Evolutionary conservation across 164 flowering plant species (phyloP).

Genomic region (Dillenia suffruticosa): DNA sequence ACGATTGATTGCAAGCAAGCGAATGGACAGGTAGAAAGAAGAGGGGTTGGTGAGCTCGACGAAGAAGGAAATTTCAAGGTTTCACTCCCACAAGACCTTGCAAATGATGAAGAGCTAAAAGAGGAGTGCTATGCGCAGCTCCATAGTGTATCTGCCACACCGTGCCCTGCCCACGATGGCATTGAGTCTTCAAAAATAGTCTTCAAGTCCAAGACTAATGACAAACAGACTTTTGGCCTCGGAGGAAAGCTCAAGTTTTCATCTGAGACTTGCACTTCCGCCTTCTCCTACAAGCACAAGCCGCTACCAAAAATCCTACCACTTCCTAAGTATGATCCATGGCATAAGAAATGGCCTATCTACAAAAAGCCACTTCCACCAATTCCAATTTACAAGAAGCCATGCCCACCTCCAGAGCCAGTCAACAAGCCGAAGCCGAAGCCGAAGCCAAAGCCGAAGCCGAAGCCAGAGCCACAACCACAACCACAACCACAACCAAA

Average conservation of each 20-base stretch:
- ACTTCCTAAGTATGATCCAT: slow-evolving; percentile 7
- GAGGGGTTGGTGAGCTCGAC: slow-evolving; percentile 54
- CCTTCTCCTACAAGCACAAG: slow-evolving; percentile 41
- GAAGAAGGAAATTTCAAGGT: slow-evolving; percentile 66
- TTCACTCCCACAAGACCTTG: slow-evolving; percentile 38
- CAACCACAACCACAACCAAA: too few relatives aligned
- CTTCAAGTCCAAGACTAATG: slow-evolving; percentile 30
- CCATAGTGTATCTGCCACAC: slow-evolving; percentile 46
- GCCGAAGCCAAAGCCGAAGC: slow-evolving; percentile 5
- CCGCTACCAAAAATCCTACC: slow-evolving; percentile 24
- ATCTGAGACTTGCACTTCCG: slow-evolving; percentile 52
- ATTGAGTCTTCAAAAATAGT: slow-evolving; percentile 47
- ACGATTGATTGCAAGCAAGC: slow-evolving; percentile 58
- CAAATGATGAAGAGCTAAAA: slow-evolving; percentile 38
- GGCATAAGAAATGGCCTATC: slow-evolving; percentile 4
- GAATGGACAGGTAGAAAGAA: slow-evolving; percentile 40
- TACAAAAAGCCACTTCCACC: slow-evolving; percentile 7
- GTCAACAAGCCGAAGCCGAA: slow-evolving; percentile 16
- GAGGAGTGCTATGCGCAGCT: slow-evolving; percentile 80
- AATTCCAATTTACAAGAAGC: slow-evolving; percentile 8
- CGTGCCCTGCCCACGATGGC: slow-evolving; percentile 59
- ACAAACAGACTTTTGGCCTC: slow-evolving; percentile 39
- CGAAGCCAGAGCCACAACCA: too few relatives aligned
- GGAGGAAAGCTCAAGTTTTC: slow-evolving; percentile 55
- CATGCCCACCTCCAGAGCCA: slow-evolving; percentile 27